phyloP scores from a whole-genome alignment of 2,329 filamentous ascomycete species.

The Thermoascus crustaceus region DNA sequence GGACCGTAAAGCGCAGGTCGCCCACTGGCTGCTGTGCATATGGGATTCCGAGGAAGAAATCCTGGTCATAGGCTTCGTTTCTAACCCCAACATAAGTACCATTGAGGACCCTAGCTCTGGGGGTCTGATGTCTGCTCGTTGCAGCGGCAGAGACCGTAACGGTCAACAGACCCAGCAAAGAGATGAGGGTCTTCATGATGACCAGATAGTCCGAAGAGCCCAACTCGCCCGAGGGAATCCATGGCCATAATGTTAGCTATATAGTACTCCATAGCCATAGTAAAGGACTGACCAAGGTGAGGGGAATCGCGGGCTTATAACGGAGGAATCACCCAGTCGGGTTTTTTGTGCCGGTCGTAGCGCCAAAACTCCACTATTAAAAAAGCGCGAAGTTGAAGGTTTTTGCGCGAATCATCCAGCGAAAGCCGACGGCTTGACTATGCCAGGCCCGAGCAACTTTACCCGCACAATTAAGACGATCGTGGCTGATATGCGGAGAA shows the following conservation, averaged over 20 bases:
- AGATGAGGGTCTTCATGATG: background rate
- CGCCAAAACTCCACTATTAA: background rate
- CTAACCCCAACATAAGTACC: slow-evolving; percentile 42
- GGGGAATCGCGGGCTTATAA: no score
- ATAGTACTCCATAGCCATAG: no score
- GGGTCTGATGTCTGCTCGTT: slow-evolving; percentile 5
- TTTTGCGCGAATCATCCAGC: background rate
- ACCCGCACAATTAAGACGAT: no score
- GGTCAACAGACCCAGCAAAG: background rate
- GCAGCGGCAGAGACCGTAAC: background rate
- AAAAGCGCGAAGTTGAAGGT: background rate
- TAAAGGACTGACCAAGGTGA: no score
- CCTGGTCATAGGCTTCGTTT: slow-evolving; percentile 37
- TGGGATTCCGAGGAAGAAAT: slow-evolving; percentile 49
- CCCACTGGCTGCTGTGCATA: slow-evolving; percentile 50
- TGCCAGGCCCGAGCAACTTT: no score
- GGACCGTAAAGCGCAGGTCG: slow-evolving; percentile 45
- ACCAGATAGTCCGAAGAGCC: background rate
- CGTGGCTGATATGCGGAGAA: background rate
- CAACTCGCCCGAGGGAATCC: background rate
- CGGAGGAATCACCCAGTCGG: background rate
- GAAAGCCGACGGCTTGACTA: no score
- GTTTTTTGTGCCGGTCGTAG: background rate
- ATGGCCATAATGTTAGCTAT: background rate
- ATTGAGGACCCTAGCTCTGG: slow-evolving; percentile 32